Base-by-base conservation (phyloP, 2,329 filamentous ascomycete genomes). In the Onygenales sp. region DNA sequence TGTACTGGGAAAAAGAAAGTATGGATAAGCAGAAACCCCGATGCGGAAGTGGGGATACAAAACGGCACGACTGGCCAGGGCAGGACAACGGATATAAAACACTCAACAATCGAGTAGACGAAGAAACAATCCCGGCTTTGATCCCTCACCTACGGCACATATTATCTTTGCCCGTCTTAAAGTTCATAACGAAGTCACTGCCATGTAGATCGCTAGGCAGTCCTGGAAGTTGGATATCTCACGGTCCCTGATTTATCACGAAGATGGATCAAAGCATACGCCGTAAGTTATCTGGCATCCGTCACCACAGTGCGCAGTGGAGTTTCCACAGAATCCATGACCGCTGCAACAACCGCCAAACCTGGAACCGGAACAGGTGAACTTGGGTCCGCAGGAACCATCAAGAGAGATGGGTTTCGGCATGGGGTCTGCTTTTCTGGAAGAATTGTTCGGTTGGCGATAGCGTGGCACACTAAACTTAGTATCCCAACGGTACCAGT, bases 401-500 rank as follows among this genome's bases (percentile, higher is more conserved):
- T 70, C 65, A 21, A 53, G 52, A 5, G 67, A 67, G 27, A 66
- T 44, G 9, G 44, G 57, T 49, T 53, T 49, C 14, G 10, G 27
- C 39, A 34, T 39, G 13, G 17, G 47, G 11, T 40, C 2, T 40
- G 21, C 11, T 11, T 4, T 31, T 40, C 17, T 39, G 9, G 47
- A 49, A 3, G 47, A n/a, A 14, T 40, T 49, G 39, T 7, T 10
- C 34, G 2, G 36, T 7, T 39, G 36, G 36, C 9, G 36, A 39
- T 39, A 39, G 21, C 21, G 21, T 1, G 21, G 21, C 21, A 27
- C 21, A 27, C 21, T 27, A 27, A 27, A 27, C 21, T 27, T 27
- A 39, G 36, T 14, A 10, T 14, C 55, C 57, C 58, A 48, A 10
- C 71, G 71, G 55, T 73, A 74, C 70, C 71, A 74, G 47, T 67